phyloP scores from a whole-genome alignment of 129 eudicot genomes.

The Smallanthus sonchifolius region DNA sequence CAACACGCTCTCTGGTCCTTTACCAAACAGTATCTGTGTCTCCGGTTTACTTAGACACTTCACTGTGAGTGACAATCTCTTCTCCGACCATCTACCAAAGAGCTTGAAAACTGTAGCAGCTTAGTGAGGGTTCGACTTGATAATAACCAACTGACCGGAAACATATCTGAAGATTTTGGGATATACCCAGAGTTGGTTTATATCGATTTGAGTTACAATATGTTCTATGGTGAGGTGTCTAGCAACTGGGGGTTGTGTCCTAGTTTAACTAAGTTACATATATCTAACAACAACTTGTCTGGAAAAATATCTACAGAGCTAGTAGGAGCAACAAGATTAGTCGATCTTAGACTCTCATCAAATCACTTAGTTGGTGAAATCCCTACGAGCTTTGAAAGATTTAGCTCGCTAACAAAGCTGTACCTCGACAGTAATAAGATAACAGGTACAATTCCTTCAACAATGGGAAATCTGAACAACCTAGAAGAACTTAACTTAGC shows the following conservation, averaged over 20 bases:
- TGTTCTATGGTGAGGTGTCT: slow-evolving; percentile 35
- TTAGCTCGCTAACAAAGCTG: neutral
- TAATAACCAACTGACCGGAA: slow-evolving; percentile 30
- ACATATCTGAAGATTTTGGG: slow-evolving; percentile 33
- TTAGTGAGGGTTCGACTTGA: slow-evolving; percentile 14
- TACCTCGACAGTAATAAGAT: slow-evolving; percentile 24
- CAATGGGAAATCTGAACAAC: slow-evolving; percentile 17
- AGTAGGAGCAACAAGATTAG: slow-evolving; percentile 10
- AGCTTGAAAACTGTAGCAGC: slow-evolving; percentile 40
- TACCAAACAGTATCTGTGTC: slow-evolving; percentile 28
- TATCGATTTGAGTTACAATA: slow-evolving; percentile 28
- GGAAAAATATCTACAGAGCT: slow-evolving; percentile 30
- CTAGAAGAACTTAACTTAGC: slow-evolving; percentile 30
- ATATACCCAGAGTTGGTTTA: slow-evolving; percentile 31
- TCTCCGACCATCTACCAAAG: slow-evolving; percentile 36
- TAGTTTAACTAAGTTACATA: slow-evolving; percentile 18
- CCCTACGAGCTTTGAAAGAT: slow-evolving; percentile 24
- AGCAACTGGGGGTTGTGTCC: slow-evolving; percentile 27
- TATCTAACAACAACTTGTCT: slow-evolving; percentile 33
- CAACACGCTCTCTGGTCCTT: slow-evolving; percentile 26
- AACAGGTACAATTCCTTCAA: slow-evolving; percentile 28
- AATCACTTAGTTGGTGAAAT: slow-evolving; percentile 28
- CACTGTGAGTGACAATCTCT: neutral
- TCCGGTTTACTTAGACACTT: slow-evolving; percentile 11
- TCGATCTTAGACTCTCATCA: slow-evolving; percentile 17